A percentile compares a stretch with the other conserved stretches of the same genome.
Conservation (phyloP, 1,284 basidiomycete genomes). For the Apiotrichum mycotoxinovorans region DNA sequence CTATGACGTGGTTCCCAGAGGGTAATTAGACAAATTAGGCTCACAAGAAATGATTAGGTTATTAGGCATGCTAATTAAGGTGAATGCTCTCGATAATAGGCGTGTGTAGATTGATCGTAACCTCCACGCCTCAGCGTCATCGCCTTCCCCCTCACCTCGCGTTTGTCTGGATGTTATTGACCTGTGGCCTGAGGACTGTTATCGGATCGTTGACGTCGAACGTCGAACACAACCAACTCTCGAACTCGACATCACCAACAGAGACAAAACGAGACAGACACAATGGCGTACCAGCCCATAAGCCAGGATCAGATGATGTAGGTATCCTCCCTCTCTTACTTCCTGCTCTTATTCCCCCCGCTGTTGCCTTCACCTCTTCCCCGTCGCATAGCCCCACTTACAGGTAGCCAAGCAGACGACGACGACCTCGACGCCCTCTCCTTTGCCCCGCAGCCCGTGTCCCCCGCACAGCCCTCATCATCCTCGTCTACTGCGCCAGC, state of each 20-base stretch:
- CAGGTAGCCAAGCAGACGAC: constrained; percentile 48
- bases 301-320: constrained; percentile 34
- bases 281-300: constrained; percentile 34
- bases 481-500: constrained; percentile 1
- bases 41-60: too few species aligned
- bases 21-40: too few species aligned
- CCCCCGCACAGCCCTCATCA: background rate
- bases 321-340: constrained; percentile 5
- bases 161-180: background rate
- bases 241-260: background rate
- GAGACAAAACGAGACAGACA: background rate
- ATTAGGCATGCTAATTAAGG: too few species aligned
- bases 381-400: background rate
- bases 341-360: too few species aligned
- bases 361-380: too few species aligned
- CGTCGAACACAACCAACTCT: too few species aligned
- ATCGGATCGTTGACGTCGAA: background rate
- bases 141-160: too few species aligned
- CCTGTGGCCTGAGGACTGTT: background rate
- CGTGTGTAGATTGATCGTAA: too few species aligned
- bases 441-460: constrained; percentile 29
- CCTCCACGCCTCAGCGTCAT: too few species aligned
- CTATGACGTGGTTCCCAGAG: too few species aligned
- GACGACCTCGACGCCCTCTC: constrained; percentile 50
- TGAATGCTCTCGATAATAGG: too few species aligned